Percentiles rank a stretch among this genome's conserved stretches.
phyloP scores from a whole-genome alignment of 1,284 basidiomycete genomes.

The Fistulina hepatica region DNA sequence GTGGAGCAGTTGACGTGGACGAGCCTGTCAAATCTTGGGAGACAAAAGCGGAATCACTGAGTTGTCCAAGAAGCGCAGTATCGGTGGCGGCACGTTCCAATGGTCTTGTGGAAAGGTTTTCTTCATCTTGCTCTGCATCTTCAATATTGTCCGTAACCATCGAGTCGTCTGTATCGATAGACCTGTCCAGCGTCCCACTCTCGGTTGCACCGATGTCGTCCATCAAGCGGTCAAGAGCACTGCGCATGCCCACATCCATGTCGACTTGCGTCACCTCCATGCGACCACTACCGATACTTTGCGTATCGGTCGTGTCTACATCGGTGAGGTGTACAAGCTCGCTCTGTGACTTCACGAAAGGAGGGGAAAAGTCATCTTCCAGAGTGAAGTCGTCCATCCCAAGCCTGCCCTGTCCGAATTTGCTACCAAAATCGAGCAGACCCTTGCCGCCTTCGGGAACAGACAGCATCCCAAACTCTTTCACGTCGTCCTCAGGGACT shows the following conservation, averaged over 20 bases:
- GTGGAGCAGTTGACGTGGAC: conserved; percentile 33
- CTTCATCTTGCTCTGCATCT: neutral
- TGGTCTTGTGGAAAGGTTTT: conserved; percentile 13
- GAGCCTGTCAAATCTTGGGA: conserved; percentile 31
- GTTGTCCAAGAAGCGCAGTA: conserved; percentile 28
- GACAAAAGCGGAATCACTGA: conserved; percentile 13
- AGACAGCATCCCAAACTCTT: conserved; percentile 26
- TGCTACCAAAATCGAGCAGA: conserved; percentile 37
- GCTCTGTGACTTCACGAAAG: neutral
- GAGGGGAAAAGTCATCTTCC: conserved; percentile 11
- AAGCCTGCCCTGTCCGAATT: conserved; percentile 29
- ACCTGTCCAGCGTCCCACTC: neutral
- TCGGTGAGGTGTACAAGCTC: no score
- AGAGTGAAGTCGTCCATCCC: conserved; percentile 18
- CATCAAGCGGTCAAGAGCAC: conserved; percentile 68
- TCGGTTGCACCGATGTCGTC: conserved; percentile 48
- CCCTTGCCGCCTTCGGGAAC: conserved; percentile 21
- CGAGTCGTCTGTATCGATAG: conserved; percentile 12
- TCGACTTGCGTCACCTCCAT: conserved; percentile 26
- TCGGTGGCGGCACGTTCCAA: conserved; percentile 39
- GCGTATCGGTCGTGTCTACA: conserved; percentile 9
- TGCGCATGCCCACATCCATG: conserved; percentile 60
- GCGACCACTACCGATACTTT: conserved; percentile 8
- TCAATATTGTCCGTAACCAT: conserved; percentile 11
- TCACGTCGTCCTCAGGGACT: conserved; percentile 13